Conservation (phyloP, 2,329 filamentous ascomycete genomes). For the Didymella lethalis region DNA sequence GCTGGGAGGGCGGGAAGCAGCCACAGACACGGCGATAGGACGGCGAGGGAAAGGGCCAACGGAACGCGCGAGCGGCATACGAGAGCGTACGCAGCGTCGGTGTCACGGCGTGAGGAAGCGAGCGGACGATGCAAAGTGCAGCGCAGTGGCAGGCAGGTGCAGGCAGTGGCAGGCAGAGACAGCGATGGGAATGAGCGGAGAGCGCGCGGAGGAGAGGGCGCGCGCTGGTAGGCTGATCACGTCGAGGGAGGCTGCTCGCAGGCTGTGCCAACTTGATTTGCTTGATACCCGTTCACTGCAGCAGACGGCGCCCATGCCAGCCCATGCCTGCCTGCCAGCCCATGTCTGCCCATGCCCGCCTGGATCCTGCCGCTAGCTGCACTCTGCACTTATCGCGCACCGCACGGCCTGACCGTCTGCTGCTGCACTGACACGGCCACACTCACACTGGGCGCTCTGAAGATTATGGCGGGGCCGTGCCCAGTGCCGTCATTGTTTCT, state of each 20-base stretch:
- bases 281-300: conserved; percentile 20
- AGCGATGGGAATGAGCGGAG: conserved; percentile 15
- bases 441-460: background rate
- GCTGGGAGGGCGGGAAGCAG: conserved; percentile 11
- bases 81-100: conserved; percentile 5
- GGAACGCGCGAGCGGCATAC: background rate
- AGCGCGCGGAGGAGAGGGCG: conserved; percentile 18
- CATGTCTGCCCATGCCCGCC: conserved; percentile 14
- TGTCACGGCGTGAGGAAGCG: conserved; percentile 27
- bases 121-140: conserved; percentile 29
- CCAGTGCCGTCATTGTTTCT: conserved; percentile 30
- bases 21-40: conserved; percentile 17
- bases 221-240: conserved; percentile 10
- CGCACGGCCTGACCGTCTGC: conserved; percentile 7
- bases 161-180: background rate
- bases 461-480: conserved; percentile 32
- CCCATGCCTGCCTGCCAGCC: background rate
- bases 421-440: background rate
- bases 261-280: conserved; percentile 11
- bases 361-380: conserved; percentile 21
- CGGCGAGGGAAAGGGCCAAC: conserved; percentile 21
- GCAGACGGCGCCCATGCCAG: background rate
- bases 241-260: background rate
- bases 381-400: conserved; percentile 20
- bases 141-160: background rate